phyloP scores from a whole-genome alignment of 1,284 basidiomycete species.

The Trametes sp. region DNA sequence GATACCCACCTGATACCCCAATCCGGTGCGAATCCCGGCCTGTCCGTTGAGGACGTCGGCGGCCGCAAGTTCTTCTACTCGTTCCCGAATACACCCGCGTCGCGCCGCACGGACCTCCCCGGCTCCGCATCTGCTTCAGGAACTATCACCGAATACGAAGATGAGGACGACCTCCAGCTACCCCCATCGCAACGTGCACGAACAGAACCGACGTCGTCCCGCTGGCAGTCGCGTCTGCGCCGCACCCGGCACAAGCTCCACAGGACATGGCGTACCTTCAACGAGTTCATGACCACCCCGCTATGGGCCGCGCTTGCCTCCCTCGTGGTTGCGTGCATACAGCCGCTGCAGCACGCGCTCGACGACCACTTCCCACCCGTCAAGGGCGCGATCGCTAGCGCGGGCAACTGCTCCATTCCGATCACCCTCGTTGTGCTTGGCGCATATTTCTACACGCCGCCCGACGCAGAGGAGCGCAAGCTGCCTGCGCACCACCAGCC shows the following conservation, averaged over 20 bases:
- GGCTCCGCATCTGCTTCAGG: constrained; percentile 21
- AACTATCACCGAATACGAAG: constrained; percentile 41
- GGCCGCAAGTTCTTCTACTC: constrained; percentile 57
- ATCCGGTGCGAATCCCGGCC: constrained; percentile 21
- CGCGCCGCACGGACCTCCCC: constrained; percentile 15
- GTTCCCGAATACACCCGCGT: constrained; percentile 67
- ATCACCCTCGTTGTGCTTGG: constrained; percentile 92
- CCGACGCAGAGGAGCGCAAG: constrained; percentile 34
- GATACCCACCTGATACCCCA: constrained; percentile 25
- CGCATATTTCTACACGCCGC: constrained; percentile 82
- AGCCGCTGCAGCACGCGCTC: constrained; percentile 76
- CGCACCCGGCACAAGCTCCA: constrained; percentile 42
- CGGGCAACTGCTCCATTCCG: constrained; percentile 88
- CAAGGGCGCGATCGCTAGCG: constrained; percentile 73
- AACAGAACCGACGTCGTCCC: constrained; percentile 42
- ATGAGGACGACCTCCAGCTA: constrained; percentile 44
- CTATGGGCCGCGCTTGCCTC: constrained; percentile 84
- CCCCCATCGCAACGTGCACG: constrained; percentile 34
- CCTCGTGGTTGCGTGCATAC: constrained; percentile 83
- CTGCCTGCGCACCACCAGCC: constrained; percentile 30
- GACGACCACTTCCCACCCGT: constrained; percentile 70
- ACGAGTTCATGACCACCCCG: constrained; percentile 88
- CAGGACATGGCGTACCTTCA: constrained; percentile 54
- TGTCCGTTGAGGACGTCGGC: constrained; percentile 29
- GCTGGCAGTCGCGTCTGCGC: constrained; percentile 43